These are phyloP conservation scores for Exophiala spinifera DNA, from an alignment of 2,329 filamentous ascomycete genomes.

Conservation along the genomic window DNA sequence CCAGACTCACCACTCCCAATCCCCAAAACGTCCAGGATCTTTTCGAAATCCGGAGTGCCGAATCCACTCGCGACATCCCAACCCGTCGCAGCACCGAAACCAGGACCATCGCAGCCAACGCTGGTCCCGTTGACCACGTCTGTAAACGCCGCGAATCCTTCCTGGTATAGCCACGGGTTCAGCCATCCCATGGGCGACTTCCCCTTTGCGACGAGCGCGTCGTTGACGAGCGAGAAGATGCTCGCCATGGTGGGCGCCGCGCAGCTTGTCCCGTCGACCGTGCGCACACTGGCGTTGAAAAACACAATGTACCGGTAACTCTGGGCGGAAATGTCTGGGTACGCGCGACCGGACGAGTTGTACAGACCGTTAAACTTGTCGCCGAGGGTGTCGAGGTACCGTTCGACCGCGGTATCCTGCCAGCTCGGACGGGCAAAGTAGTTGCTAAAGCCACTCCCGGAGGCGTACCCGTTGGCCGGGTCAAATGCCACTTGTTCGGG, in stretches of 20 bases:
- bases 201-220: slow-evolving; percentile 53
- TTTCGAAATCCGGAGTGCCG: too few relatives aligned
- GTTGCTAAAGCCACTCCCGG: slow-evolving; percentile 53
- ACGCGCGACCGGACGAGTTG: slow-evolving; percentile 50
- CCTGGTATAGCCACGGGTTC: slow-evolving; percentile 60
- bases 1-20: too few relatives aligned
- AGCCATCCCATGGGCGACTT: slow-evolving; percentile 55
- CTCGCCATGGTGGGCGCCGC: slow-evolving; percentile 58
- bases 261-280: slow-evolving; percentile 44
- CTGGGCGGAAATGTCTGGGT: slow-evolving; percentile 59
- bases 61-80: slow-evolving; percentile 38
- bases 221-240: slow-evolving; percentile 61
- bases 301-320: slow-evolving; percentile 50
- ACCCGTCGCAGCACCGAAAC: slow-evolving; percentile 37
- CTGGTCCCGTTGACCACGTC: slow-evolving; percentile 42
- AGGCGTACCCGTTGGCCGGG: slow-evolving; percentile 41
- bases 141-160: slow-evolving; percentile 46
- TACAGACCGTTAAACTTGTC: slow-evolving; percentile 48
- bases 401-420: slow-evolving; percentile 44
- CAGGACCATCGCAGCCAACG: slow-evolving; percentile 36
- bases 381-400: slow-evolving; percentile 44
- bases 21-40: too few relatives aligned
- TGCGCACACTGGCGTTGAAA: slow-evolving; percentile 39
- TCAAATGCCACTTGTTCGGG: slow-evolving; percentile 50
- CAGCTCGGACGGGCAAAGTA: slow-evolving; percentile 49